Evolutionary conservation across 1,139 yeast species (phyloP).

Genomic region (Blastobotrys malaysiensis): DNA sequence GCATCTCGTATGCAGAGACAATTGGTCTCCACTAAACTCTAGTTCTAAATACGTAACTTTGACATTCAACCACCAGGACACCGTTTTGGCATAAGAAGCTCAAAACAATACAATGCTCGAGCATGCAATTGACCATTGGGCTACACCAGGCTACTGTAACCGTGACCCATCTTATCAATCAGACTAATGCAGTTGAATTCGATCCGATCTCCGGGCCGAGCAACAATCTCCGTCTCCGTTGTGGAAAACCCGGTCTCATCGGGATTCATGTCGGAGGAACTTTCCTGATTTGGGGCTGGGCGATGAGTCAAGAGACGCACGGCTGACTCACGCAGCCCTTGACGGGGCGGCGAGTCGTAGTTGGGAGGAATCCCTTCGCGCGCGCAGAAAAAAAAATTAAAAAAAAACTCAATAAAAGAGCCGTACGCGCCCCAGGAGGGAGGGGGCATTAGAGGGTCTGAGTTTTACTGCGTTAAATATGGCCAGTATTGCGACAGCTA

Average conservation of each 20-base stretch:
- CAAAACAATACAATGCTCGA: too few species aligned
- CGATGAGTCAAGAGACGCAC: not conserved
- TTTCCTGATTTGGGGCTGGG: not conserved
- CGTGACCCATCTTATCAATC: not conserved
- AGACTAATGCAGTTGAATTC: too few species aligned
- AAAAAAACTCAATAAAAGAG: not conserved
- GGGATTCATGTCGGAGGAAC: not conserved
- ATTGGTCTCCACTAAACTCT: too few species aligned
- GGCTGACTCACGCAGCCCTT: not conserved
- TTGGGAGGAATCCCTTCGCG: not conserved
- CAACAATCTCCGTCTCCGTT: not conserved
- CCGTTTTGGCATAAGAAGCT: too few species aligned
- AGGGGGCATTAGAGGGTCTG: not conserved
- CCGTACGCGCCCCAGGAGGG: not conserved
- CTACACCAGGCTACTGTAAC: too few species aligned
- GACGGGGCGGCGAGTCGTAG: not conserved
- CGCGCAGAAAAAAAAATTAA: slow-evolving; percentile 1
- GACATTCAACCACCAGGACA: too few species aligned
- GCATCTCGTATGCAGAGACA: too few species aligned
- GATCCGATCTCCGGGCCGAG: not conserved
- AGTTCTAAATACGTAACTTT: too few species aligned
- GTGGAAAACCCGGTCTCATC: not conserved
- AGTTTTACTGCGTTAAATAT: not conserved
- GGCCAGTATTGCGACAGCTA: not conserved
- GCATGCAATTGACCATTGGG: too few species aligned